Conservation (phyloP, 192 early-diverging fungal species). For the Chytriomyces confervae region DNA sequence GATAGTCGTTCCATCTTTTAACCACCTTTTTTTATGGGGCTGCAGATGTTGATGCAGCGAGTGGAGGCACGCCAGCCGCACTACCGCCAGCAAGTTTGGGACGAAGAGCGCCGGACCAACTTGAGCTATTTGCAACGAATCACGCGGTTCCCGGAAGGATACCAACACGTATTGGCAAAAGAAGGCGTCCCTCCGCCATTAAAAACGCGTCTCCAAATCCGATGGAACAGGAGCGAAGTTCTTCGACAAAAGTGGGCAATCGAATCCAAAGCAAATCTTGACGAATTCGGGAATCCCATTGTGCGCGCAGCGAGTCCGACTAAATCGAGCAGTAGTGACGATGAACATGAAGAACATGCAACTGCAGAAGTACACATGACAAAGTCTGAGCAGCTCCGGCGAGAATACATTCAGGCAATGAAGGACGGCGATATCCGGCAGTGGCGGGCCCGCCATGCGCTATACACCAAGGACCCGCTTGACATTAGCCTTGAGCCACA, state of each 20-base stretch:
- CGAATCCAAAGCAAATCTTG: slow-evolving; percentile 13
- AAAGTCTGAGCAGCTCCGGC: slow-evolving; percentile 23
- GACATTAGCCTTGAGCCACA: slow-evolving; percentile 10
- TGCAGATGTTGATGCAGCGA: slow-evolving; percentile 47
- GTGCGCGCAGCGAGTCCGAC: slow-evolving; percentile 5
- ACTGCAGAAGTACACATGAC: slow-evolving; percentile 22
- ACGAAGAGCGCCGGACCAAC: slow-evolving; percentile 51
- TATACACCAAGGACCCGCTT: slow-evolving; percentile 15
- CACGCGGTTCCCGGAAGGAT: slow-evolving; percentile 50
- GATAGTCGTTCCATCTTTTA: background rate
- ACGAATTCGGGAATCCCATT: slow-evolving; percentile 18
- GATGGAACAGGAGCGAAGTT: slow-evolving; percentile 27
- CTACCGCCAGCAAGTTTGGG: slow-evolving; percentile 52
- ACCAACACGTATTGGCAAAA: slow-evolving; percentile 36
- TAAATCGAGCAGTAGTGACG: slow-evolving; percentile 12
- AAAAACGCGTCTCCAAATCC: slow-evolving; percentile 21
- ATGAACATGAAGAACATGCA: background rate
- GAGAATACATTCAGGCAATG: slow-evolving; percentile 19
- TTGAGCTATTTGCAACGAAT: slow-evolving; percentile 48
- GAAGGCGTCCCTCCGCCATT: slow-evolving; percentile 42
- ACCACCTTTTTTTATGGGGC: background rate
- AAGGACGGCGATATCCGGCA: slow-evolving; percentile 13
- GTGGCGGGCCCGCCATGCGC: slow-evolving; percentile 17
- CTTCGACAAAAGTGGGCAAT: slow-evolving; percentile 25
- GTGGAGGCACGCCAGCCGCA: slow-evolving; percentile 40